Evolutionary conservation across 495 filamentous ascomycete genomes (phyloP).

Genomic region (Penicillium flavigenum): DNA sequence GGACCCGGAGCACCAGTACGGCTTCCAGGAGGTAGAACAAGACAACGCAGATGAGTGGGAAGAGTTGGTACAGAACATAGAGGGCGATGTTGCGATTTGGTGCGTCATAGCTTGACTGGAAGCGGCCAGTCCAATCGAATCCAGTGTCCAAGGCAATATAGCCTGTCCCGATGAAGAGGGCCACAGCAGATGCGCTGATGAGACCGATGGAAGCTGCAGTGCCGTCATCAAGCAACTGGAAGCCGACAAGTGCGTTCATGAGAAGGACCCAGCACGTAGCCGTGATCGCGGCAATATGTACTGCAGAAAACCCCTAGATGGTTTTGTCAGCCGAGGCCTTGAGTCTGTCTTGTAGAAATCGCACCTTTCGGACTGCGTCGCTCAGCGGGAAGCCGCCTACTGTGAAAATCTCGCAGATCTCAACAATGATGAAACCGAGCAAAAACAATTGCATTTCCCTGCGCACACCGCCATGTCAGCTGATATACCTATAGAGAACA

Average conservation of each 20-base stretch:
- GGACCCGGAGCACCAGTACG: slow-evolving; percentile 74
- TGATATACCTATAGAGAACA: not conserved
- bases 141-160: slow-evolving; percentile 96
- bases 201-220: slow-evolving; percentile 80
- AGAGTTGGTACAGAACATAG: slow-evolving; percentile 91
- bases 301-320: slow-evolving; percentile 79
- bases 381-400: slow-evolving; percentile 82
- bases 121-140: slow-evolving; percentile 80
- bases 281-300: slow-evolving; percentile 85
- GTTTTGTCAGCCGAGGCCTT: slow-evolving; percentile 2
- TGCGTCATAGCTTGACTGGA: slow-evolving; percentile 52
- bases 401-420: slow-evolving; percentile 95
- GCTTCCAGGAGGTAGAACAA: slow-evolving; percentile 80
- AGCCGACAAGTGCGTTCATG: slow-evolving; percentile 89
- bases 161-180: slow-evolving; percentile 84
- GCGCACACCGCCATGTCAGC: slow-evolving; percentile 14
- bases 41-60: slow-evolving; percentile 83
- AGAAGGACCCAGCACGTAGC: slow-evolving; percentile 89
- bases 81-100: slow-evolving; percentile 78
- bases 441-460: slow-evolving; percentile 98
- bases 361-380: slow-evolving; percentile 57
- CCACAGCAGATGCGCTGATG: slow-evolving; percentile 63
- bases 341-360: not conserved
- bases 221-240: slow-evolving; percentile 90
- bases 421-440: slow-evolving; percentile 79